A percentile compares a stretch with the other conserved stretches of the same genome.
Evolutionary conservation across 2,329 filamentous ascomycete genomes (phyloP).

Genomic region (Beauveria rudraprayagi): DNA sequence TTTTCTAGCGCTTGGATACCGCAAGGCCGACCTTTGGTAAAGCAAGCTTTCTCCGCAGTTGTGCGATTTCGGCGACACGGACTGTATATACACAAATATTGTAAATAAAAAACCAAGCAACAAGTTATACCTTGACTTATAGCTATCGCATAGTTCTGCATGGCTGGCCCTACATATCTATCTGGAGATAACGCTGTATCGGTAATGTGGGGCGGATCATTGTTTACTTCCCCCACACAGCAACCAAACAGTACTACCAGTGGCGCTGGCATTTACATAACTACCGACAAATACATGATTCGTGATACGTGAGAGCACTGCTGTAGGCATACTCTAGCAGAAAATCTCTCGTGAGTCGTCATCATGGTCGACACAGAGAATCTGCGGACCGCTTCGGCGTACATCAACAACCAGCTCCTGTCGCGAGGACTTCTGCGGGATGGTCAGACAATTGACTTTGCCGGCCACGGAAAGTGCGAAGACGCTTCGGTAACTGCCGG

Average conservation of each 20-base stretch:
- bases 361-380: constrained; percentile 52
- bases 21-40: background rate
- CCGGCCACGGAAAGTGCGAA: constrained; percentile 55
- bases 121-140: background rate
- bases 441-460: constrained; percentile 75
- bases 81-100: background rate
- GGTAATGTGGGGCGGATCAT: constrained; percentile 19
- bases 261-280: background rate
- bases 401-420: constrained; percentile 65
- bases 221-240: constrained; percentile 33
- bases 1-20: background rate
- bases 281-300: background rate
- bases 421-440: constrained; percentile 57
- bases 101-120: background rate
- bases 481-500: constrained; percentile 60
- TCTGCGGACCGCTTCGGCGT: constrained; percentile 58
- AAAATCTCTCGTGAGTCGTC: constrained; percentile 1
- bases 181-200: constrained; percentile 12
- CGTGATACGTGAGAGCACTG: background rate
- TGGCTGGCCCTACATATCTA: background rate
- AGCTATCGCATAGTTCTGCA: background rate
- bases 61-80: background rate
- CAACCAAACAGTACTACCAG: constrained; percentile 22
- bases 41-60: background rate
- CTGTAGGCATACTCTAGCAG: background rate